These are phyloP conservation scores for Colletotrichum endophyticum DNA, from an alignment of 2,329 filamentous ascomycete genomes.

Conservation along the genomic window DNA sequence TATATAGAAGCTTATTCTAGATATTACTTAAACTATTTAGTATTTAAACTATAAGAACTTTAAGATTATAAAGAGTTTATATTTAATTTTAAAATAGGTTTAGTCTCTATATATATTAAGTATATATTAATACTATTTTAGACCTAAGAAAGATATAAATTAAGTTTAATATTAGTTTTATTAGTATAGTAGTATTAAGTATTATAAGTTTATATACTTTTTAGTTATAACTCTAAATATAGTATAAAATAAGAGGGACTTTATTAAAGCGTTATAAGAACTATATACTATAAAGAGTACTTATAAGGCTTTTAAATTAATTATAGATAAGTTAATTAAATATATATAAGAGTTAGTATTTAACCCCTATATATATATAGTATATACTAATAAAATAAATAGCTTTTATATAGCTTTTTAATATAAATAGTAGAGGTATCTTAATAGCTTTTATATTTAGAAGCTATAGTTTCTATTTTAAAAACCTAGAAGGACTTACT, in stretches of 20 bases:
- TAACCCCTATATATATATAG: background rate
- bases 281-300: background rate
- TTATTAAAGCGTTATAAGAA: background rate
- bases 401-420: background rate
- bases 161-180: background rate
- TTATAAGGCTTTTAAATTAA: background rate
- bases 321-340: background rate
- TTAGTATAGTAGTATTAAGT: background rate
- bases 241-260: background rate
- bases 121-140: background rate
- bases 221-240: background rate
- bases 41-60: too few species aligned
- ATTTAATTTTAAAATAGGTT: too few species aligned
- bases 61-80: too few species aligned
- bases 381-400: background rate
- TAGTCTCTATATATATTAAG: too few species aligned
- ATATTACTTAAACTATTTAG: too few species aligned
- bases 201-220: background rate
- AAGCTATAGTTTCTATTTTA: too few species aligned
- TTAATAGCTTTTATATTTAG: too few species aligned
- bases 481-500: too few species aligned
- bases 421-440: too few species aligned
- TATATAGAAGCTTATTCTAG: too few species aligned
- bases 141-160: background rate
- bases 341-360: background rate